Evolutionary conservation across 140 eudicot genomes (phyloP), one percentile per base, ranked within the genome.

Genomic region (Erigeron philadelphicus): DNA sequence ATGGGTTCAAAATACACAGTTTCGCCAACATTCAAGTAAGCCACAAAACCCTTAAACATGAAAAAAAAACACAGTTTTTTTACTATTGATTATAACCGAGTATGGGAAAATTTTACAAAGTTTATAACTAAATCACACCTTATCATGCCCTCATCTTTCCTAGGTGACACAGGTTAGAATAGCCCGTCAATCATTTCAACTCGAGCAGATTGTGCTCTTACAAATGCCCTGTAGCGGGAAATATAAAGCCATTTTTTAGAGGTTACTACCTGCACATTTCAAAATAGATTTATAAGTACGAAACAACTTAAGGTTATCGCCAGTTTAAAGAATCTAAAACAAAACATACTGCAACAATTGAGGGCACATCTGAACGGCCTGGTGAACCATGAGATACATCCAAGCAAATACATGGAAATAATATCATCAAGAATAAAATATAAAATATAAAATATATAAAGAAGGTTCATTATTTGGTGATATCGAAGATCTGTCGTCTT

Each of bases 161-260:
- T 59, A 0, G 68, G 79, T 3, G 89, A 71, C 3, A 75, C 78
- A 11, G 73, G 84, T 61, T 84, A 81, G 11, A 82, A 86, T 43
- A 84, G 76, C 7, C 74, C 80, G 60, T 84, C 87, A 6, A 89
- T 82, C 84, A 84, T 82, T 61, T 89, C 87, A 53, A 78, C 78
- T 60, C 83, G 80, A 0, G 90, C 72, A 3, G 90, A 74, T 31
- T 81, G 90, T 1, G 90, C 77, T 25, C 90, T 79, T 5, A 84
- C 84, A 18, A 85, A 78, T 7, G 96, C 95, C 78, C 89, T 76
- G 60, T 89, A 89, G 7, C 78, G 75, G 0, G 96, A 86, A 17
- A 89, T 79, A 8, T 45, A 23, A 0, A 95, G 96, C 87, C 90
- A 89, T 56, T 79, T 67, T 58, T 88, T 79, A 0, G 90, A 86